Conservation (phyloP, 1,139 yeast genomes). For the Debaryomyces sp. region DNA sequence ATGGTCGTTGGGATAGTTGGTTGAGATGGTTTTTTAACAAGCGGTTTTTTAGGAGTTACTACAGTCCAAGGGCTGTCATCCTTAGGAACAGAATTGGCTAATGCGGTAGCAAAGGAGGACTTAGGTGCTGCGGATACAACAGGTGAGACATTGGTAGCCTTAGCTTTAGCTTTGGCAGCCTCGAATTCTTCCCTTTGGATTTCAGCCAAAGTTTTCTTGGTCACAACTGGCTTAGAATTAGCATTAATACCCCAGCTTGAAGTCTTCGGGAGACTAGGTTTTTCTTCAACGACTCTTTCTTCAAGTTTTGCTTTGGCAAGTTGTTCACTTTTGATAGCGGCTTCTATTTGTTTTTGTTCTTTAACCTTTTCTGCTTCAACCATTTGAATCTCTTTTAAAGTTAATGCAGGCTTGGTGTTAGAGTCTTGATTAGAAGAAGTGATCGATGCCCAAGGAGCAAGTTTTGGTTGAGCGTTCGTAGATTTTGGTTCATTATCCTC, state of each 20-base stretch:
- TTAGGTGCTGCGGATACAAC: constrained; percentile 16
- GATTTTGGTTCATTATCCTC: constrained; percentile 21
- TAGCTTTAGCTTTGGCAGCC: constrained; percentile 36
- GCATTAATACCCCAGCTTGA: constrained; percentile 57
- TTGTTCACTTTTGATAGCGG: constrained; percentile 34
- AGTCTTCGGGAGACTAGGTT: constrained; percentile 45
- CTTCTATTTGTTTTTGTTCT: constrained; percentile 39
- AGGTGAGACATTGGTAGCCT: constrained; percentile 20
- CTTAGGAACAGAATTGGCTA: constrained; percentile 27
- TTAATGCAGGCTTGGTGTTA: constrained; percentile 48
- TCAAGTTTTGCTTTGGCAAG: constrained; percentile 27
- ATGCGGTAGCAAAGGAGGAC: constrained; percentile 36
- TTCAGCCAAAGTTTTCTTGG: constrained; percentile 46
- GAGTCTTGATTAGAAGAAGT: constrained; percentile 18
- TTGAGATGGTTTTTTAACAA: constrained; percentile 26
- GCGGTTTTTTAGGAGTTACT: constrained; percentile 28
- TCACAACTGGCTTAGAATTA: constrained; percentile 19
- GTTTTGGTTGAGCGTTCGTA: constrained; percentile 24
- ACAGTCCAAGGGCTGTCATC: constrained; percentile 52
- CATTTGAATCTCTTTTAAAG: constrained; percentile 71
- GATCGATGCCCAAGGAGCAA: constrained; percentile 62
- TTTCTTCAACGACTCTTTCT: constrained; percentile 23
- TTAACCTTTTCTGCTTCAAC: constrained; percentile 60
- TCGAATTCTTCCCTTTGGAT: constrained; percentile 51
- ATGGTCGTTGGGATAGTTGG: constrained; percentile 23